A percentile compares a stretch with the other conserved stretches of the same genome.
Evolutionary conservation across 1,284 basidiomycete species (phyloP).

Genomic region (Laetiporus sulphureus): DNA sequence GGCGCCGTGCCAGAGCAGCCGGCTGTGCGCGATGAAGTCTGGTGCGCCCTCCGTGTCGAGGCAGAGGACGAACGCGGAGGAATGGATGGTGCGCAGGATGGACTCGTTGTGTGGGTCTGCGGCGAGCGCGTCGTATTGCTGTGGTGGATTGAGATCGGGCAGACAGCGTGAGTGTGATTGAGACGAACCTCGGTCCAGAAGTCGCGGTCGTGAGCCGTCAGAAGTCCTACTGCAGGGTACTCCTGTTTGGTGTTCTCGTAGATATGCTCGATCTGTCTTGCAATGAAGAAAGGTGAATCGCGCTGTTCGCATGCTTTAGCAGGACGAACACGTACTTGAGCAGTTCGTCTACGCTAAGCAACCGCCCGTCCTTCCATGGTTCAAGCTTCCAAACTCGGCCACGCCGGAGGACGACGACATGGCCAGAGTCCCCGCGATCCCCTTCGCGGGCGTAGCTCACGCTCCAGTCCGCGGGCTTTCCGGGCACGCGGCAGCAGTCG

Average conservation of each 20-base stretch:
- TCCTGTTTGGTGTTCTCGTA: slow-evolving; percentile 57
- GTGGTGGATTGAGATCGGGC: neutral
- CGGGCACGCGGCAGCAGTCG: slow-evolving; percentile 83
- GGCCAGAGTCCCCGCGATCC: slow-evolving; percentile 61
- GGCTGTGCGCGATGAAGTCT: slow-evolving; percentile 52
- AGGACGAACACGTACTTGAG: slow-evolving; percentile 41
- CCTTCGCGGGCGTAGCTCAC: slow-evolving; percentile 59
- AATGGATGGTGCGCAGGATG: slow-evolving; percentile 71
- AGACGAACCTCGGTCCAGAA: slow-evolving; percentile 69
- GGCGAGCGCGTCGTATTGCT: slow-evolving; percentile 61
- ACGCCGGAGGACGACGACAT: slow-evolving; percentile 73
- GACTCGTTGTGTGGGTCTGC: slow-evolving; percentile 51
- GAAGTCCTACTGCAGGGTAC: slow-evolving; percentile 68
- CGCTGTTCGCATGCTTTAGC: too few species aligned
- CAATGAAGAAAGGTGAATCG: too few species aligned
- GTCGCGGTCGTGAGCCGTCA: slow-evolving; percentile 78
- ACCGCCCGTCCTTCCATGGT: slow-evolving; percentile 43
- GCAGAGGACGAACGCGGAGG: slow-evolving; percentile 76
- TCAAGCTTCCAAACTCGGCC: slow-evolving; percentile 77
- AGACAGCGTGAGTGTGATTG: neutral
- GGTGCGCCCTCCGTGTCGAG: slow-evolving; percentile 61
- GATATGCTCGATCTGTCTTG: slow-evolving; percentile 75
- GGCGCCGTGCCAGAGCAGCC: slow-evolving; percentile 69
- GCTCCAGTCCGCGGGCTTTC: slow-evolving; percentile 68
- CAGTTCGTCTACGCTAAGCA: slow-evolving; percentile 67